Conservation (phyloP, 257 asterid genomes). For the Capsicum baccatum region DNA sequence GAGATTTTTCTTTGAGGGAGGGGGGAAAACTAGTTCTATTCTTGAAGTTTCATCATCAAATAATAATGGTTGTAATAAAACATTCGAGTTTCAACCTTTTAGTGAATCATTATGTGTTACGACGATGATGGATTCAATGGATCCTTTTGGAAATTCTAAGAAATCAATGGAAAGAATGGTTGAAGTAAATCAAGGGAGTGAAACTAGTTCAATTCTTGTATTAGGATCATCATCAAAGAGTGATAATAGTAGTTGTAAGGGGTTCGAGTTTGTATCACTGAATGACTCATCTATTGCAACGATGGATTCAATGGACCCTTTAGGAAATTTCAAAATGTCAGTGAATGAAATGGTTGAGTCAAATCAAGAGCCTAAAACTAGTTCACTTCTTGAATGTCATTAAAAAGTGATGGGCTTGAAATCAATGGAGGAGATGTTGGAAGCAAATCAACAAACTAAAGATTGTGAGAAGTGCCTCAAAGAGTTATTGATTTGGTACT, state of each 20-base stretch:
- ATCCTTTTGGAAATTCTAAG: not conserved
- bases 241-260: not conserved
- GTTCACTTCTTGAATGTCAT: constrained; percentile 51
- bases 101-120: constrained; percentile 35
- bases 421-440: too few species aligned
- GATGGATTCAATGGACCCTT: constrained; percentile 57
- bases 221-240: constrained; percentile 14
- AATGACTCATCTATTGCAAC: constrained; percentile 33
- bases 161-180: too few species aligned
- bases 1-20: constrained; percentile 60
- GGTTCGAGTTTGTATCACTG: constrained; percentile 29
- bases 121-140: constrained; percentile 47
- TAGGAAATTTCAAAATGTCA: constrained; percentile 52
- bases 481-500: constrained; percentile 53
- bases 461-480: constrained; percentile 35
- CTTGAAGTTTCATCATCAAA: constrained; percentile 38
- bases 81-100: constrained; percentile 33
- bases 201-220: constrained; percentile 55
- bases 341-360: constrained; percentile 74
- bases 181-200: not conserved
- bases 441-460: constrained; percentile 26
- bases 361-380: constrained; percentile 46
- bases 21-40: constrained; percentile 53
- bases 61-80: not conserved
- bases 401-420: not conserved